phyloP scores from a whole-genome alignment of 257 asterid genomes.

The Orobanche coerulescens region DNA sequence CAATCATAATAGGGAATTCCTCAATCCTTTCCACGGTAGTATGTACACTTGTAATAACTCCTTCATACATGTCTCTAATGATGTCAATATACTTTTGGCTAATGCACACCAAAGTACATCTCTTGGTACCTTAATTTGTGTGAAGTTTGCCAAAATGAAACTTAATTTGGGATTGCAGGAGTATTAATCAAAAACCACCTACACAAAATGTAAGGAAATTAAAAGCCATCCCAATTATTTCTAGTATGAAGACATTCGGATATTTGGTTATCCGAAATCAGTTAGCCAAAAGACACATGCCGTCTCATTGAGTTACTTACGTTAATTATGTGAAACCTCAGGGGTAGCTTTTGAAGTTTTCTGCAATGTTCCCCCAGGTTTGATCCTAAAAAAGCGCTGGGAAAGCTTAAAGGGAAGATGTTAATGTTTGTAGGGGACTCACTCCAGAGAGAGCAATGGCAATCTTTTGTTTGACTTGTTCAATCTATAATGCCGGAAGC shows the following conservation, averaged over 20 bases:
- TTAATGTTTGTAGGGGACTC: slow-evolving; percentile 93
- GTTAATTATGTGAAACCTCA: no score
- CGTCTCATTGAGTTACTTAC: no score
- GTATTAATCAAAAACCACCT: not conserved
- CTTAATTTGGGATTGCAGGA: not conserved
- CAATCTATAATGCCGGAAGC: slow-evolving; percentile 62
- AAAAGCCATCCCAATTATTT: not conserved
- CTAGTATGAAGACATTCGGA: not conserved
- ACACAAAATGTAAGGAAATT: not conserved
- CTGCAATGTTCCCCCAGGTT: slow-evolving; percentile 40
- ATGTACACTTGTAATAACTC: no score
- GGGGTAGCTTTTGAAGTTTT: not conserved
- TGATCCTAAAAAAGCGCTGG: slow-evolving; percentile 53
- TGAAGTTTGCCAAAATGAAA: slow-evolving; percentile 17
- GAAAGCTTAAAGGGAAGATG: slow-evolving; percentile 65
- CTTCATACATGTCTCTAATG: no score
- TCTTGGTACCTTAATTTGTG: no score
- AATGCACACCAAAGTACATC: no score
- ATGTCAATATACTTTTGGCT: no score
- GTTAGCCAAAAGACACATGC: not conserved
- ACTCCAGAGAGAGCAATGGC: slow-evolving; percentile 86
- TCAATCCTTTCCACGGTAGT: no score
- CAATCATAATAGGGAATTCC: no score
- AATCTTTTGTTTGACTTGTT: slow-evolving; percentile 77
- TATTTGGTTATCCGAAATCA: not conserved